Conservation (phyloP, 2,329 filamentous ascomycete species). For the Zasmidium cellare region DNA sequence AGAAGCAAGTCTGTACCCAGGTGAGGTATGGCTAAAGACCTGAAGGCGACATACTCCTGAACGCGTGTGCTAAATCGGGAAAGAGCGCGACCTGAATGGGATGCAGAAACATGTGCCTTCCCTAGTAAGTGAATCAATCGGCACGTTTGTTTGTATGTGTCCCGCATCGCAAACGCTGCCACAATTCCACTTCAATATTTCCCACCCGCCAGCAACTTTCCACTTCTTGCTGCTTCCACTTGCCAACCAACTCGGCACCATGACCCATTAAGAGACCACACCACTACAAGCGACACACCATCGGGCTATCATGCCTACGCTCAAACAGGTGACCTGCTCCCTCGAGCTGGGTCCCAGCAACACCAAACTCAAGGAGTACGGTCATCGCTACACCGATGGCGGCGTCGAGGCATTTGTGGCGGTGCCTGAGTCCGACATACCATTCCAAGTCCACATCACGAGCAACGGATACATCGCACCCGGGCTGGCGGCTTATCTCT, state of each 20-base stretch:
- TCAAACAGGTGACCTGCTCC: conserved; percentile 54
- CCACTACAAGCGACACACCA: background rate
- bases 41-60: no score
- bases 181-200: no score
- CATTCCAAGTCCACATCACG: conserved; percentile 52
- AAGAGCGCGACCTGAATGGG: no score
- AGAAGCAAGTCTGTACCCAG: no score
- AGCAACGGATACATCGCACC: conserved; percentile 54
- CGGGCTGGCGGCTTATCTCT: conserved; percentile 57
- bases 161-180: no score
- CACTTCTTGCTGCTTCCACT: background rate
- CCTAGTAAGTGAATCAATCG: no score
- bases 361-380: conserved; percentile 50
- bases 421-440: conserved; percentile 46
- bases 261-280: background rate
- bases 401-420: conserved; percentile 54
- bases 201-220: background rate
- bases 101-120: no score
- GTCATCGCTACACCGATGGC: conserved; percentile 52
- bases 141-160: no score
- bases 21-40: no score
- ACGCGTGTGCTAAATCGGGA: no score
- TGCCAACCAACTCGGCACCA: background rate
- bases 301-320: conserved; percentile 49
- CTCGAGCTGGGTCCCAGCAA: conserved; percentile 51